Evolutionary conservation across 225 moss, liverwort and hornwort genomes (phyloP), one percentile per base, ranked within the genome.

Genomic region (Polytrichum formosum): DNA sequence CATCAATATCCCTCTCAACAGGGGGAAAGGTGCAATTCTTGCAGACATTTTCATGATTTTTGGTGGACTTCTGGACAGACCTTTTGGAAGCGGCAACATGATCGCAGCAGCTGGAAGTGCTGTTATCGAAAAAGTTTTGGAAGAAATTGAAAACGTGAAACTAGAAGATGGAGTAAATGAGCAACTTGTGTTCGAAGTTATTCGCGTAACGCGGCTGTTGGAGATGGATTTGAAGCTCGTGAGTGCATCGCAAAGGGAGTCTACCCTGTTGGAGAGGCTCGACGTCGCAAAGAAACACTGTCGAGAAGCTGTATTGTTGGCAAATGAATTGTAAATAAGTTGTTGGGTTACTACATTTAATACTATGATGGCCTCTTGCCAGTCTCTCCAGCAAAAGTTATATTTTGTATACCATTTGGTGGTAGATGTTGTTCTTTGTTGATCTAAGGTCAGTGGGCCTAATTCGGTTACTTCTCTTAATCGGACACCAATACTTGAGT

Each of bases 101-200:
- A 85, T 97, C 26, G 92, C 91, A 56, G 90, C 89, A n/a, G 70
- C 94, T 65, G 97, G 97, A 13, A 83, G 88, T 69, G 92, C 90
- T 18, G 91, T 94, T 18, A 73, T 91, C 4, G 94, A 97, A 75
- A 87, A 79, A 60, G 75, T 94, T 26, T 78, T 76, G 59, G 80
- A 71, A 25, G 97, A 97, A 70, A 80, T 92, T 54, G 90, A 78
- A 73, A 67, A 28, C 26, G 66, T 90, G 53, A 77, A 59, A 66
- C 70, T 66, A 35, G 74, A 72, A 20, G 87, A 89, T 53, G 70
- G 65, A 68, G 89, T 85, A 22, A 61, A 93, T 66, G 91, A 88
- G 77, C 94, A 97, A 78, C 70, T 82, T 55, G 53, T 97, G 60
- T 97, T 94, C 66, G 94, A 97, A 76, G 79, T 94, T 53, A 78